phyloP scores from a whole-genome alignment of 2,329 filamentous ascomycete species.

The Diaporthe vexans region DNA sequence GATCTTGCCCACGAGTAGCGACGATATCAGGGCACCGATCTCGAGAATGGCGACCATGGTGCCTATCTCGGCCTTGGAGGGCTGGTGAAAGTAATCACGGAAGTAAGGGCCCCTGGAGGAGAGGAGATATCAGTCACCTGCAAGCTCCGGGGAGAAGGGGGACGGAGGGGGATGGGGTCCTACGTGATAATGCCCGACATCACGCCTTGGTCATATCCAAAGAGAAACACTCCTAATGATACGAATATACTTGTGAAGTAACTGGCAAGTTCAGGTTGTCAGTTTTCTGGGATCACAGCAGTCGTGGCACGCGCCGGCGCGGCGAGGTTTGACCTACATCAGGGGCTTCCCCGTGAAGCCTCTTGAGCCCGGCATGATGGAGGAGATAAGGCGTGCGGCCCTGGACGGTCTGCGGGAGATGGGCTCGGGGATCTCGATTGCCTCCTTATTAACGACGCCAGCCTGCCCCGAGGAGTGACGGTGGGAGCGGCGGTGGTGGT shows the following conservation, averaged over 20 bases:
- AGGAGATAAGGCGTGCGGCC: slow-evolving; percentile 79
- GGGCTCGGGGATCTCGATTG: slow-evolving; percentile 84
- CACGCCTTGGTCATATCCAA: slow-evolving; percentile 91
- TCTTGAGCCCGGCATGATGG: slow-evolving; percentile 89
- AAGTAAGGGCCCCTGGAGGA: slow-evolving; percentile 83
- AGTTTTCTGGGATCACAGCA: slow-evolving; percentile 16
- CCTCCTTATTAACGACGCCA: slow-evolving; percentile 74
- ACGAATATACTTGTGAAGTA: slow-evolving; percentile 97
- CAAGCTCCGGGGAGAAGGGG: slow-evolving; percentile 44
- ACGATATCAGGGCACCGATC: slow-evolving; percentile 92
- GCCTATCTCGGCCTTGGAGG: slow-evolving; percentile 87
- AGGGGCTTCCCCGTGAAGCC: slow-evolving; percentile 96
- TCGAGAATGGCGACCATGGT: slow-evolving; percentile 99
- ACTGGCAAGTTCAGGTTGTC: slow-evolving; percentile 58
- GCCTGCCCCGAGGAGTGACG: slow-evolving; percentile 53
- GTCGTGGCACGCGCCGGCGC: slow-evolving; percentile 15
- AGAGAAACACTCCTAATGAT: slow-evolving; percentile 87
- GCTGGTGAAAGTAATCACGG: slow-evolving; percentile 92
- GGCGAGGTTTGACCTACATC: slow-evolving; percentile 70
- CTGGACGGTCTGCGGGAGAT: slow-evolving; percentile 73
- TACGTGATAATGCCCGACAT: slow-evolving; percentile 84
- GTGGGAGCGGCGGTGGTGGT: slow-evolving; percentile 41
- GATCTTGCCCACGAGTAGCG: slow-evolving; percentile 85
- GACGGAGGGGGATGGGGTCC: slow-evolving; percentile 46
- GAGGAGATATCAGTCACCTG: slow-evolving; percentile 20